Evolutionary conservation across 2,329 filamentous ascomycete species (phyloP).

Genomic region (Plenodomus lindquistii): DNA sequence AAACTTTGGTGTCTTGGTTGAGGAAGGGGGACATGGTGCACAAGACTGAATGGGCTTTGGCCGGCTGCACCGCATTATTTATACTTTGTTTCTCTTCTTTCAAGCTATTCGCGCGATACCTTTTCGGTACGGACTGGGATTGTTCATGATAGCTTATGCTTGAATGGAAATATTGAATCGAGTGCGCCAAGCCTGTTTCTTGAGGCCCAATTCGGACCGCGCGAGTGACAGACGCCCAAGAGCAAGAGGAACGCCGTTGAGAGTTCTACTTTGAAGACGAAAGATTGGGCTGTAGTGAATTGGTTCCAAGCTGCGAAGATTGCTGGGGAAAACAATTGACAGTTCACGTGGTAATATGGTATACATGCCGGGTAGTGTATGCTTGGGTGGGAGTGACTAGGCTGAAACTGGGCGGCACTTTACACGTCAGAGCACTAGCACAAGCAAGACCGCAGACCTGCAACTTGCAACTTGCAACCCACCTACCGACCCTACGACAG

Average conservation of each 20-base stretch:
- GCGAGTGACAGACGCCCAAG: neutral
- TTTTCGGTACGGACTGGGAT: constrained; percentile 2
- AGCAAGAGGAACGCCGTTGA: neutral
- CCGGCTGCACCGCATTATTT: constrained; percentile 4
- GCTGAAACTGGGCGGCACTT: neutral
- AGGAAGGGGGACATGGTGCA: neutral
- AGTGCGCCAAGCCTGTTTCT: constrained; percentile 9
- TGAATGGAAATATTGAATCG: constrained; percentile 1
- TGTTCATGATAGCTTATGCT: constrained; percentile 7
- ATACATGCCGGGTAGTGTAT: too few relatives aligned
- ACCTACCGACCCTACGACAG: neutral
- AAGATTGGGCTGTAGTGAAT: neutral
- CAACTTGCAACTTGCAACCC: neutral
- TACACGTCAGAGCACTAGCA: neutral
- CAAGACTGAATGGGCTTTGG: constrained; percentile 12
- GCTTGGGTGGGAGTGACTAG: neutral
- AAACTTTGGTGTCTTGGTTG: neutral
- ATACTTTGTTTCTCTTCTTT: neutral
- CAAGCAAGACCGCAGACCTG: neutral
- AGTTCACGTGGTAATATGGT: too few relatives aligned
- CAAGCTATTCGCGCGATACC: neutral
- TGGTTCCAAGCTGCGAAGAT: neutral
- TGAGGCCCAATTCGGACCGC: constrained; percentile 1
- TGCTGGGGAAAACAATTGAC: neutral
- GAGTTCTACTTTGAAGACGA: neutral